These are phyloP conservation scores for Scheffersomyces illinoinensis DNA, from an alignment of 1,139 yeast genomes.

Conservation along the genomic window DNA sequence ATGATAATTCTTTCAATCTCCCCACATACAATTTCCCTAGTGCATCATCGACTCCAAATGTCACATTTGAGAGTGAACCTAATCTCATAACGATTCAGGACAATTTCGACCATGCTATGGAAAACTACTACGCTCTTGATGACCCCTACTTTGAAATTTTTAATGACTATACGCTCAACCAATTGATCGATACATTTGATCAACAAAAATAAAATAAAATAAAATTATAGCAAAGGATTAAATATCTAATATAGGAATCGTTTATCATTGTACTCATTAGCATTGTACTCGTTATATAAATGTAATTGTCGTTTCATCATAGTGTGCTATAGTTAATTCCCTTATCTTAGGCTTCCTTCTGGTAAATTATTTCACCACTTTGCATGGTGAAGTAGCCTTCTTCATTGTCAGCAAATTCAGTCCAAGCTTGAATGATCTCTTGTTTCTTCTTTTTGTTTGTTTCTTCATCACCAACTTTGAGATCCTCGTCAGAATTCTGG, in stretches of 20 bases:
- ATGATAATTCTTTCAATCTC: background rate
- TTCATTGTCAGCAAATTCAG: conserved; percentile 15
- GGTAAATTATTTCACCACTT: conserved; percentile 19
- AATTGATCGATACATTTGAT: conserved; percentile 6
- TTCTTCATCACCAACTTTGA: conserved; percentile 8
- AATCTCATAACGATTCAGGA: background rate
- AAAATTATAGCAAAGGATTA: too few relatives aligned
- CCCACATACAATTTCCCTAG: background rate
- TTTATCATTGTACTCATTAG: background rate
- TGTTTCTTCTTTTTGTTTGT: conserved; percentile 7
- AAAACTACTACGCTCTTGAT: conserved; percentile 11
- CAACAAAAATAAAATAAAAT: background rate
- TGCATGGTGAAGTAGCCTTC: conserved; percentile 10
- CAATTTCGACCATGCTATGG: conserved; percentile 6
- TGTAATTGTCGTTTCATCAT: background rate
- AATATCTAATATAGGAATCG: background rate
- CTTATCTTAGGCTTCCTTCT: conserved; percentile 3
- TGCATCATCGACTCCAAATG: background rate
- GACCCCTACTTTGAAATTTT: conserved; percentile 13
- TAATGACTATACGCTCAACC: conserved; percentile 8
- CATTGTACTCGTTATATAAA: background rate
- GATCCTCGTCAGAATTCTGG: conserved; percentile 10
- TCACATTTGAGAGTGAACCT: background rate
- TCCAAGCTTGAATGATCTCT: conserved; percentile 11
- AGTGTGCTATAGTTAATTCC: background rate